Evolutionary conservation across 2,329 filamentous ascomycete species (phyloP), one percentile per base, ranked within the genome.

Genomic region (Paraphaeosphaeria sporulosa): DNA sequence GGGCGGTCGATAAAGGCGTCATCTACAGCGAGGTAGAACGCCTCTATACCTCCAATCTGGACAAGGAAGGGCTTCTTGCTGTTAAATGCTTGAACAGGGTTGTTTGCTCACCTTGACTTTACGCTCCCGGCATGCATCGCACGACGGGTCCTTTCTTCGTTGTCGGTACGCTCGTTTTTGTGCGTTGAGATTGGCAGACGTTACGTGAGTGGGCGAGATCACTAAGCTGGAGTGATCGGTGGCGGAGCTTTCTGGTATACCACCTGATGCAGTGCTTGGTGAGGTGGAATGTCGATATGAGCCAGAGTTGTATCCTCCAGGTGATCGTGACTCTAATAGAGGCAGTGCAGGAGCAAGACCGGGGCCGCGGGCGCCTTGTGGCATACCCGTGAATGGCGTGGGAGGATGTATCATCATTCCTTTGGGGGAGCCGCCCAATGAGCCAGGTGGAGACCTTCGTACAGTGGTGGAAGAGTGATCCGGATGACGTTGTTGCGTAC

Each of bases 161-260:
- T 99, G 95, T 25, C 95, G 89, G 81, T 98, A 99, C 2, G 95
- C 94, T 74, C 95, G 85, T 78, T 98, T 98, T 77, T 96, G 93
- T 34, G 90, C 87, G 68, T 91, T 90, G 65, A 86, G 77, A 69
- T 83, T 84, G 40, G 85, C 81, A 25, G 82, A 78, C 25, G 74
- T 77, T 50, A 74, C 79, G 67, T 72, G 79, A 48, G 66, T 79
- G 36, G 66, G 81, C 58, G 71, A 82, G 68, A 79, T 79, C 64
- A 70, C 79, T 78, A 83, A 43, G 44, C 55, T 59, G 66, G 76
- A 54, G 75, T 64, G 43, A 68, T 77, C 62, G 67, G 77, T 58
- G 25, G 64, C 63, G 32, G 72, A 69, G 19, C 60, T 61, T 42
- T 78, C 77, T 12, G 72, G 67, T 42, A 73, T 51, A 42, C 74